phyloP scores from a whole-genome alignment of 139 green algal species.

The Medakamo hakoo region DNA sequence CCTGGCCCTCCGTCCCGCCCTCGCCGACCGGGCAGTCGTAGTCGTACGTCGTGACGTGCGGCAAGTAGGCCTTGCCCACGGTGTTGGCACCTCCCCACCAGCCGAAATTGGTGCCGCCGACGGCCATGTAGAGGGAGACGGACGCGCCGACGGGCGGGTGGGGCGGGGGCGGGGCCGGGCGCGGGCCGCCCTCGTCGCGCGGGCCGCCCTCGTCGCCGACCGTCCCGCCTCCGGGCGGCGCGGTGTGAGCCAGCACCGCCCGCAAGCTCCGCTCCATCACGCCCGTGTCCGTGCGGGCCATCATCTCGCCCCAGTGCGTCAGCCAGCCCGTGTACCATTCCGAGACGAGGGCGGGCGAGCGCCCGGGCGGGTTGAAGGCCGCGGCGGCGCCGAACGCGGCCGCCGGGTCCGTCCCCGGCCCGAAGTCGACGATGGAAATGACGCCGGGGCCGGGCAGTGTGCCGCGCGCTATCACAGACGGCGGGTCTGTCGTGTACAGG shows the following conservation, averaged over 20 bases:
- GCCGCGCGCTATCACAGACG: slow-evolving; percentile 11
- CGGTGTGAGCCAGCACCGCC: not conserved
- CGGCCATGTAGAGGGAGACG: slow-evolving; percentile 47
- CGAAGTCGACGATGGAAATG: slow-evolving; percentile 14
- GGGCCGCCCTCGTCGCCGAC: not conserved
- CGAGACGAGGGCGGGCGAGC: slow-evolving; percentile 25
- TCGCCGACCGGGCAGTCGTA: slow-evolving; percentile 40
- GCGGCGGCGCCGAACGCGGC: not conserved
- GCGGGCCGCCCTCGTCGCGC: not conserved
- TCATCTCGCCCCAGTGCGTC: slow-evolving; percentile 40
- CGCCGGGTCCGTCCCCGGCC: slow-evolving; percentile 12
- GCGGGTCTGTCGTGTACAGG: slow-evolving; percentile 15
- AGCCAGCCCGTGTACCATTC: slow-evolving; percentile 58
- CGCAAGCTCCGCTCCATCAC: no score
- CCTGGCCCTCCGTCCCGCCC: slow-evolving; percentile 26
- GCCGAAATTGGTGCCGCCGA: slow-evolving; percentile 42
- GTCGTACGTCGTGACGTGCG: slow-evolving; percentile 39
- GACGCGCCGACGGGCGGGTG: slow-evolving; percentile 23
- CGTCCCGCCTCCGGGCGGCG: not conserved
- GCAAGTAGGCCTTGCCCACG: slow-evolving; percentile 16
- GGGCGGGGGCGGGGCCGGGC: slow-evolving; percentile 11
- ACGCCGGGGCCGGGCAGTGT: slow-evolving; percentile 9
- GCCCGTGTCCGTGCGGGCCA: slow-evolving; percentile 29
- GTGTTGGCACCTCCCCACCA: slow-evolving; percentile 10
- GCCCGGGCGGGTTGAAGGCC: slow-evolving; percentile 17